These are phyloP conservation scores for Eutypella sp. DNA, from an alignment of 2,329 filamentous ascomycete genomes.

Conservation along the genomic window DNA sequence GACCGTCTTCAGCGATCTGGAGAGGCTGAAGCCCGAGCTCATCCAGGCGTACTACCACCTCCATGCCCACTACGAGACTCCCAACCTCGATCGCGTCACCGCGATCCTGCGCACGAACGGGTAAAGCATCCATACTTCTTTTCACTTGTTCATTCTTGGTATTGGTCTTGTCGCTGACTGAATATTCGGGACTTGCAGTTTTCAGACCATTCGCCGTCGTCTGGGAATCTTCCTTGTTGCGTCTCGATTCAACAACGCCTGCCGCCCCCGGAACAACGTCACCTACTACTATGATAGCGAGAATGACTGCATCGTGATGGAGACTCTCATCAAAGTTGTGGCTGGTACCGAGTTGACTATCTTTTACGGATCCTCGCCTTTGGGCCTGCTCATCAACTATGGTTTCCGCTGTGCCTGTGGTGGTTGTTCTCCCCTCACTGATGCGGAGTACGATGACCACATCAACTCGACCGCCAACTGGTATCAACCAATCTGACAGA, in stretches of 20 bases:
- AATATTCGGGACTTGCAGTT: conserved; percentile 1
- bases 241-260: conserved; percentile 57
- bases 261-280: conserved; percentile 37
- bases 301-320: conserved; percentile 35
- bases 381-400: conserved; percentile 37
- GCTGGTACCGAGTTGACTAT: conserved; percentile 48
- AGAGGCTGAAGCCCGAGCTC: conserved; percentile 25
- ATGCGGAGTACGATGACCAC: conserved; percentile 7
- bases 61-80: conserved; percentile 26
- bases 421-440: conserved; percentile 29
- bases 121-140: conserved; percentile 27
- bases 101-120: conserved; percentile 43
- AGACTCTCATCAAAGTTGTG: conserved; percentile 30
- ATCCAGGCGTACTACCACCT: conserved; percentile 33
- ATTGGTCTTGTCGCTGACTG: not conserved
- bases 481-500: too few relatives aligned
- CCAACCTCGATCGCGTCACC: conserved; percentile 25
- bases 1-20: conserved; percentile 31
- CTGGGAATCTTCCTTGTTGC: conserved; percentile 45
- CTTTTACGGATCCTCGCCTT: conserved; percentile 38
- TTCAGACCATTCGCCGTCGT: conserved; percentile 9
- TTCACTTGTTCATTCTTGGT: not conserved
- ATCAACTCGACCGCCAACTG: conserved; percentile 3
- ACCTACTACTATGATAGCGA: conserved; percentile 36
- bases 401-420: conserved; percentile 51